phyloP scores from a whole-genome alignment of 148 eudicot species.

The Fagopyrum homotropicum region DNA sequence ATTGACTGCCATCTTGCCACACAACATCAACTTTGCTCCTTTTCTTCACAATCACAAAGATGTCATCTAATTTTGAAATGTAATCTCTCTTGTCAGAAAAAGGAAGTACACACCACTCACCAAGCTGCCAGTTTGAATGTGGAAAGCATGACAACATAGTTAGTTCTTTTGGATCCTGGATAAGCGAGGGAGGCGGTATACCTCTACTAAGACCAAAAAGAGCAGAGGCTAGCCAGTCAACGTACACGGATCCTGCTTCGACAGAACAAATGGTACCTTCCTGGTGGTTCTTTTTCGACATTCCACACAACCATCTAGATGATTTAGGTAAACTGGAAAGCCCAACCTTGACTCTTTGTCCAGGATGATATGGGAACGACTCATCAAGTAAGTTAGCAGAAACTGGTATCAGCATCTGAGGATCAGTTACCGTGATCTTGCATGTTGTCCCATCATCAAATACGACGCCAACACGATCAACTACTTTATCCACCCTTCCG shows the following conservation, averaged over 20 bases:
- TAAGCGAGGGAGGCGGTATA: conserved; percentile 40
- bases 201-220: conserved; percentile 17
- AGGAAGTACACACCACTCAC: conserved; percentile 77
- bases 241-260: conserved; percentile 56
- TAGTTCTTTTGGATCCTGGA: conserved; percentile 48
- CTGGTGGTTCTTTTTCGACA: conserved; percentile 33
- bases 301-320: conserved; percentile 70
- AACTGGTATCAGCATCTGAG: conserved; percentile 44
- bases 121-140: conserved; percentile 87
- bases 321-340: conserved; percentile 35
- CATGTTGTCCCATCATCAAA: conserved; percentile 82
- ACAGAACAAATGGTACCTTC: conserved; percentile 67
- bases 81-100: conserved; percentile 14
- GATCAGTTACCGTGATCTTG: conserved; percentile 43
- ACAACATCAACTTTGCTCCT: conserved; percentile 67
- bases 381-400: conserved; percentile 69
- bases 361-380: conserved; percentile 72
- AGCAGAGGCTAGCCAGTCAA: conserved; percentile 78
- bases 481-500: conserved; percentile 70
- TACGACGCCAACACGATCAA: conserved; percentile 48
- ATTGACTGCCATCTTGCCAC: conserved; percentile 87
- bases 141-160: conserved; percentile 52
- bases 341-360: conserved; percentile 64
- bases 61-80: conserved; percentile 29
- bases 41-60: conserved; percentile 58